phyloP scores from a whole-genome alignment of 768 basidiomycete genomes.

The Lactarius pseudohatsudake region DNA sequence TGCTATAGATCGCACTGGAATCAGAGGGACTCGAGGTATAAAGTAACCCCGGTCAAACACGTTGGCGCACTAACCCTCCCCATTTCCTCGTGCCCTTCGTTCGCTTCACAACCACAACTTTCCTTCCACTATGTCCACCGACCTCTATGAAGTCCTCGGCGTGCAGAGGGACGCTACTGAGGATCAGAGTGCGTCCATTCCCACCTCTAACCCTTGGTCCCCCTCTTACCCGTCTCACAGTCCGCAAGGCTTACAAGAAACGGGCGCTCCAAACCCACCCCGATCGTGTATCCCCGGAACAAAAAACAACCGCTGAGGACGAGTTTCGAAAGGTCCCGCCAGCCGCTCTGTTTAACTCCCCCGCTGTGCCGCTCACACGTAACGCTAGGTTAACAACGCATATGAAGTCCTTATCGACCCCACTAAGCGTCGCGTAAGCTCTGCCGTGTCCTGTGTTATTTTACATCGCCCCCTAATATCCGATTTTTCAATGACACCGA shows the following conservation, averaged over 20 bases:
- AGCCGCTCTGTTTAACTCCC: conserved; percentile 4
- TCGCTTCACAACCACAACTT: neutral
- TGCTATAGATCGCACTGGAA: neutral
- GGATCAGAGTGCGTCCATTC: conserved; percentile 58
- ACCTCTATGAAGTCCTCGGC: conserved; percentile 66
- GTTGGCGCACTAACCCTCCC: conserved; percentile 6
- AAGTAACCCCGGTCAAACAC: conserved; percentile 13
- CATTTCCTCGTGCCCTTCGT: conserved; percentile 18
- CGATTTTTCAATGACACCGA: conserved; percentile 6
- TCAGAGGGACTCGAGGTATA: neutral
- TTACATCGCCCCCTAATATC: conserved; percentile 3
- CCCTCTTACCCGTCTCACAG: conserved; percentile 37
- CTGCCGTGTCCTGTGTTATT: neutral
- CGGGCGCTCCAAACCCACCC: conserved; percentile 74
- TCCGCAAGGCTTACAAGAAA: conserved; percentile 77
- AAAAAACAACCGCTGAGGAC: conserved; percentile 64
- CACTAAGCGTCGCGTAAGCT: conserved; percentile 53
- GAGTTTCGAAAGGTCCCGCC: conserved; percentile 47
- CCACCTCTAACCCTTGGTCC: neutral
- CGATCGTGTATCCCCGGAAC: conserved; percentile 59
- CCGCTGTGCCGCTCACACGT: conserved; percentile 18
- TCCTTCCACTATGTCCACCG: conserved; percentile 45
- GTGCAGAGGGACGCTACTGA: conserved; percentile 52
- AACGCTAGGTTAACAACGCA: conserved; percentile 64
- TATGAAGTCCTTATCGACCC: conserved; percentile 72